phyloP scores from a whole-genome alignment of 2,329 filamentous ascomycete species.

The Ophiostoma triangulosporum region DNA sequence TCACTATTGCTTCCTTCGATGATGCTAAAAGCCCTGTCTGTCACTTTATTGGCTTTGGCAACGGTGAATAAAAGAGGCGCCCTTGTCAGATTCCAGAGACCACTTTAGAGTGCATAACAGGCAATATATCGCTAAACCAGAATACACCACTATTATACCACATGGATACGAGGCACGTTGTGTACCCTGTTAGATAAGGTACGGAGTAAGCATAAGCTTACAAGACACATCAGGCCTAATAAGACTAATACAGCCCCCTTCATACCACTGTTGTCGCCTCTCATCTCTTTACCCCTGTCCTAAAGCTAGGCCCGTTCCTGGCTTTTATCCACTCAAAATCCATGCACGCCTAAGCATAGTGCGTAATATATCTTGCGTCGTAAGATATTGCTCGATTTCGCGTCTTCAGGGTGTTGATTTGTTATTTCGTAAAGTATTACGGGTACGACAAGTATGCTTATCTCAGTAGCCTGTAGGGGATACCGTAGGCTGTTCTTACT shows the following conservation, averaged over 20 bases:
- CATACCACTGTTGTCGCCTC: background rate
- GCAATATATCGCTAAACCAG: background rate
- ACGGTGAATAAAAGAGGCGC: no score
- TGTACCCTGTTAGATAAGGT: background rate
- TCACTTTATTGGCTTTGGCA: background rate
- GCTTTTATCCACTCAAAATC: background rate
- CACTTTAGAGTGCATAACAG: background rate
- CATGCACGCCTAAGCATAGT: background rate
- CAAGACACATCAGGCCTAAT: no score
- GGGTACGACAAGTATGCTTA: no score
- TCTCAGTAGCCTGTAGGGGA: no score
- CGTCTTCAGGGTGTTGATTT: background rate
- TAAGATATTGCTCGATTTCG: background rate
- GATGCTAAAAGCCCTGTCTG: background rate
- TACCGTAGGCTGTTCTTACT: no score
- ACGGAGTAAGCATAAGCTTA: no score
- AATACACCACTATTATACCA: background rate
- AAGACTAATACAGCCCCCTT: background rate
- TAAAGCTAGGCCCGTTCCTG: conserved; percentile 5
- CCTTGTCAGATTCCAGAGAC: background rate
- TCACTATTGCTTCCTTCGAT: background rate
- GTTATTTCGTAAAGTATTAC: no score
- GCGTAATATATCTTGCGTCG: background rate
- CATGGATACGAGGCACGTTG: background rate
- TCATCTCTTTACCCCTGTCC: conserved; percentile 8